phyloP scores from a whole-genome alignment of 192 early-diverging fungal genomes.

The Coemansia sp. region DNA sequence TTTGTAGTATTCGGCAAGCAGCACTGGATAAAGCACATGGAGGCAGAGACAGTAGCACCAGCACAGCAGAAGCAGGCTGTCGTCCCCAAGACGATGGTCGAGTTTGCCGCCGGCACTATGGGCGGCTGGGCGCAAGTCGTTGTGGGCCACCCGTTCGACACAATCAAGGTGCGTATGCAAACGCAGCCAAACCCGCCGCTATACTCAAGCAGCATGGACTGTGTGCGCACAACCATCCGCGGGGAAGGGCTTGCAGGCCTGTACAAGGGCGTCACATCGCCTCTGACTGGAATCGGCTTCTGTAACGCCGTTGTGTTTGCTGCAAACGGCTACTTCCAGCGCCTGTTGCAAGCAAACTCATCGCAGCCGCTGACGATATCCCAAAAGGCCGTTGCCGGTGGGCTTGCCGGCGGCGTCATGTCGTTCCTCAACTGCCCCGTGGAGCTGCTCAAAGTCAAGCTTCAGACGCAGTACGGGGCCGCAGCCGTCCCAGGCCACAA shows the following conservation, averaged over 20 bases:
- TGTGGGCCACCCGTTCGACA: conserved; percentile 83
- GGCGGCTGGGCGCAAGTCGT: conserved; percentile 68
- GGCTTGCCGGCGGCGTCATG: conserved; percentile 82
- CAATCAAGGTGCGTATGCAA: conserved; percentile 80
- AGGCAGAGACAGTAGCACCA: conserved; percentile 28
- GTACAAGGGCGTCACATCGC: conserved; percentile 86
- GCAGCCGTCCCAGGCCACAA: conserved; percentile 26
- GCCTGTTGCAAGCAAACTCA: conserved; percentile 56
- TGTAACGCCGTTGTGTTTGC: conserved; percentile 87
- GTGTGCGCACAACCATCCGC: conserved; percentile 75
- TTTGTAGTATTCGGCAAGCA: not conserved
- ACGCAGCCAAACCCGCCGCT: conserved; percentile 61
- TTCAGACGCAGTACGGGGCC: conserved; percentile 80
- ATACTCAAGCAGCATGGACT: conserved; percentile 78
- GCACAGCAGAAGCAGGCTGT: conserved; percentile 20
- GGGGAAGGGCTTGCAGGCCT: conserved; percentile 74
- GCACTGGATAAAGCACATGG: conserved; percentile 14
- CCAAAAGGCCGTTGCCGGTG: conserved; percentile 84
- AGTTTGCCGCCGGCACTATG: conserved; percentile 53
- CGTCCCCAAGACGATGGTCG: conserved; percentile 42
- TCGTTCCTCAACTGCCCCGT: conserved; percentile 86
- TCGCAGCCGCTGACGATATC: conserved; percentile 60
- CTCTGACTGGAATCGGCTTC: conserved; percentile 75
- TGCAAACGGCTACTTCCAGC: conserved; percentile 68
- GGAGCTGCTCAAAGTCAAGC: conserved; percentile 88